Evolutionary conservation across 2,329 filamentous ascomycete genomes (phyloP).

Genomic region (Scedosporium boydii): DNA sequence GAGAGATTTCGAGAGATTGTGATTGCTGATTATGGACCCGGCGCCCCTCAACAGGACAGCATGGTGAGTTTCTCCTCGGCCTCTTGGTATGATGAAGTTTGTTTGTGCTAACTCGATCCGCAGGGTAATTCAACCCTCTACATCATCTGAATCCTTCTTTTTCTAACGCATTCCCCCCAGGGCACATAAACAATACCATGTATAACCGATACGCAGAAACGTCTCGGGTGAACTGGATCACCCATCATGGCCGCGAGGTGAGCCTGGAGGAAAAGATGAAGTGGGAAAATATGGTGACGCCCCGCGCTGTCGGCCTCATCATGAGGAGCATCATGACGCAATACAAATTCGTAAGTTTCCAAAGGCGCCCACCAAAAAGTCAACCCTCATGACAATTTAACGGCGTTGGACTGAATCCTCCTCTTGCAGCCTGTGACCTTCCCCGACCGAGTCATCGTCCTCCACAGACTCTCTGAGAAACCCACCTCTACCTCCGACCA

Average conservation of each 20-base stretch:
- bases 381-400: neutral
- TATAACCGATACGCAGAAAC: conserved; percentile 81
- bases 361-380: neutral
- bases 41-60: neutral
- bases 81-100: no score
- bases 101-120: neutral
- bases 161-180: conserved; percentile 11
- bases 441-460: conserved; percentile 73
- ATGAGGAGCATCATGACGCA: conserved; percentile 71
- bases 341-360: conserved; percentile 74
- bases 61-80: conserved; percentile 1
- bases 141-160: neutral
- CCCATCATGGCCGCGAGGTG: conserved; percentile 54
- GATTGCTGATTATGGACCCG: no score
- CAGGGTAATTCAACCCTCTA: neutral
- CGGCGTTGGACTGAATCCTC: neutral
- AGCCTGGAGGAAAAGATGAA: conserved; percentile 50
- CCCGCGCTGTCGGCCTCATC: conserved; percentile 61
- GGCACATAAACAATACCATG: conserved; percentile 77
- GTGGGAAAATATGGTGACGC: conserved; percentile 63
- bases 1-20: no score
- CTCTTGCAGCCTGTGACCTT: conserved; percentile 62
- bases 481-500: conserved; percentile 33
- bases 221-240: conserved; percentile 68
- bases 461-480: conserved; percentile 60